Evolutionary conservation across 73 alveolate genomes (phyloP), one percentile per base, ranked within the genome.

Genomic region (Durusdinium trenchii): DNA sequence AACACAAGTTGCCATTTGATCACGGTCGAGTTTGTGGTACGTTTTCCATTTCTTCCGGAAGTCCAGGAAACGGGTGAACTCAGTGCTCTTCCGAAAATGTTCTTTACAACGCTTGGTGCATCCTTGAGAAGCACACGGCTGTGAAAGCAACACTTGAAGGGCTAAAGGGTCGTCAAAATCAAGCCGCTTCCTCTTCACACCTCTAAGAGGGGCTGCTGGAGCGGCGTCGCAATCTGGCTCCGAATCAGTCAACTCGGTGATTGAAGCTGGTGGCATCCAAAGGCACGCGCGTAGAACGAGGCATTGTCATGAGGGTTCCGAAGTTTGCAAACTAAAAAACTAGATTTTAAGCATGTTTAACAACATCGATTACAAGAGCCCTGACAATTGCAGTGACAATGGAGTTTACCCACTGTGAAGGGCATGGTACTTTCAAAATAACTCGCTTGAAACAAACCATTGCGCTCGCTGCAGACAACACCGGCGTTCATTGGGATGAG

Each of bases 121-220:
- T 36, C 45, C 35, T 40, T 69, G 57, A 2, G 73, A 60, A 36
- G 38, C 45, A 61, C 95, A 86, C 5, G 73, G 50, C 16, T 61
- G 36, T 32, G n/a, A 10, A 45, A 86, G 38, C n/a, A 86, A 32
- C 5, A 40, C 6, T 46, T 86, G 84, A 43, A 86, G 38, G 46
- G 32, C 71, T 30, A 60, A 12, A 47, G 26, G 48, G 47, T 86
- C 83, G 42, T 62, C 48, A 10, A 30, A 38, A 42, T 60, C 47
- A 46, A 67, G 45, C 38, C 95, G 32, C 48, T 85, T 85, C 57
- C 94, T 85, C 81, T 85, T 85, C 94, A 48, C 14, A 16, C 94
- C 50, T 28, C 94, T 36, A 43, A 50, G 30, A 16, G 54, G 20
- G 86, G 86, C 86, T 50, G 71, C 71, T 51, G 45, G 73, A 60